These are phyloP conservation scores for Polytrichum commune DNA, from an alignment of 225 moss, liverwort and hornwort species.

Conservation along the genomic window DNA sequence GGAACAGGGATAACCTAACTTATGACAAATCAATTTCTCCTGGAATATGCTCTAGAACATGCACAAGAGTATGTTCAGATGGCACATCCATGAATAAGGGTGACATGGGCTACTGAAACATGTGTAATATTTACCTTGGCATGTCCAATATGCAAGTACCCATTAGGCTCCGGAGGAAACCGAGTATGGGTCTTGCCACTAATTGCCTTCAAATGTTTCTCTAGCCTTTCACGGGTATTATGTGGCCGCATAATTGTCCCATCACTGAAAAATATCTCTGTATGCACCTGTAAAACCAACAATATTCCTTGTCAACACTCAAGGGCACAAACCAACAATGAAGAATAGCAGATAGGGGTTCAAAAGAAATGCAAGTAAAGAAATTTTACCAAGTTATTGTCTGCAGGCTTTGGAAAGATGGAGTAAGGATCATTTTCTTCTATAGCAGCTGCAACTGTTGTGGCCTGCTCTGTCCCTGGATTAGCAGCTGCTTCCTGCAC, in stretches of 20 bases:
- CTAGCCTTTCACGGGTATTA: constrained; percentile 68
- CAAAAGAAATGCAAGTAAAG: constrained; percentile 1
- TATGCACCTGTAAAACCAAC: constrained; percentile 63
- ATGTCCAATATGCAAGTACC: constrained; percentile 95
- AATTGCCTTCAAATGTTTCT: constrained; percentile 75
- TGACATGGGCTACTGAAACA: too few species aligned
- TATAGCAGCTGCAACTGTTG: constrained; percentile 33
- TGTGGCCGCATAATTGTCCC: constrained; percentile 77
- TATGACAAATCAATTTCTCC: too few species aligned
- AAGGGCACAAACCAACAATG: too few species aligned
- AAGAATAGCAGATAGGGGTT: too few species aligned
- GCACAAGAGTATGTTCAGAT: too few species aligned
- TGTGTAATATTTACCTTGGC: constrained; percentile 58
- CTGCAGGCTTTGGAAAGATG: constrained; percentile 86
- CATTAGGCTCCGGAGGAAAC: constrained; percentile 98
- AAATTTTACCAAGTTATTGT: constrained; percentile 64
- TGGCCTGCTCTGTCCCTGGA: constrained; percentile 32
- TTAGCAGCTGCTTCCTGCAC: constrained; percentile 32
- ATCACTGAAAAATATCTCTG: constrained; percentile 88
- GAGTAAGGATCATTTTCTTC: constrained; percentile 84
- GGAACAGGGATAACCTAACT: too few species aligned
- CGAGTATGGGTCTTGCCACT: constrained; percentile 74
- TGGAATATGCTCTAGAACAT: too few species aligned
- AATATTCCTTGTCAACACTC: too few species aligned
- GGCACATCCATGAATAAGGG: too few species aligned